Base-by-base conservation (phyloP, 768 basidiomycete genomes). In the Leccinum subgranulosum region DNA sequence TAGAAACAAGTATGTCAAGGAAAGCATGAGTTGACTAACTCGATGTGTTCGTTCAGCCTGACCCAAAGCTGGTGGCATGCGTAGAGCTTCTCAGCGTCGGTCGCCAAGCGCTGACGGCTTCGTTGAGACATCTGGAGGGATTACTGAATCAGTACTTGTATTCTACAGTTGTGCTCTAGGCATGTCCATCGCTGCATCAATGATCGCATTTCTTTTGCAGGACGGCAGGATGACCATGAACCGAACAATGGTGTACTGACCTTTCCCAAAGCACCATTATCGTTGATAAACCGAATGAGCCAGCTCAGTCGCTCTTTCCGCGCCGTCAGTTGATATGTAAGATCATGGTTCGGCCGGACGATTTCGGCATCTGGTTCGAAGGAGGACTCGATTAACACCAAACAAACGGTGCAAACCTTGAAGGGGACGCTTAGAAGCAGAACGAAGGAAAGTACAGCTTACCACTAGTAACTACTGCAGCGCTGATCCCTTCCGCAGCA, bases 241-340 rank as follows among this genome's bases (percentile, higher is more conserved):
- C 10, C 0, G 11, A 43, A 39, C 21, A 11, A 58, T 19, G 11
- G 27, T 29, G 19, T 21, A 56, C 74, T 61, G 31, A 90, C 93
- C 79, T 90, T 92, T 39, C 76, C 76, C 34, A 95, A 75, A 6
- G 87, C 87, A 0, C 82, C 86, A 69, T 96, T 96, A 53, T 91
- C 87, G 47, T 93, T 90, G 65, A 97, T 90, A 69, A 94, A 96
- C 25, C 80, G 81, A 62, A 96, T 90, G n/a, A 98, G 78, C 80
- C 90, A 92, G 54, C 84, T 85, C 28, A 95, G 75, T 36, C 91
- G 77, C 54, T 88, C 85, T 66, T 87, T 87, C 28, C 92, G 82
- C 41, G 84, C 84, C 5, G 79, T 80, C 61, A 98, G 72, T 67
- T 95, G 94, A 2, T 85, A 79, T 15, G 84, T 84, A 43, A 96